Evolutionary conservation across 2,329 filamentous ascomycete species (phyloP).

Genomic region (Pyricularia grisea): DNA sequence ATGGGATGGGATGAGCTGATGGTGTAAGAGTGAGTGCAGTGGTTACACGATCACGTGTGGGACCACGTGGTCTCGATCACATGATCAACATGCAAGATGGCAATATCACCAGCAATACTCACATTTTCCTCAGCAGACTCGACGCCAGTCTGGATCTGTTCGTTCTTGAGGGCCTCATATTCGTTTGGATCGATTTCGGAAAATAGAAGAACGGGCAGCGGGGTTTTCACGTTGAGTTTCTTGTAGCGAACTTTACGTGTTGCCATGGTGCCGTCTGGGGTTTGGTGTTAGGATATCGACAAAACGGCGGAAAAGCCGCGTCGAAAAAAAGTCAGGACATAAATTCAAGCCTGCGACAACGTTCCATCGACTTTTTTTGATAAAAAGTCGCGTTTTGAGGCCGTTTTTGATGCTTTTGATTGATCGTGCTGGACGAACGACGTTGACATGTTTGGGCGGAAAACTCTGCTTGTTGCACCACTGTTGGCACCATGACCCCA

Average conservation of each 20-base stretch:
- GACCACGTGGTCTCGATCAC: constrained; percentile 36
- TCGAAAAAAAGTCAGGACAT: constrained; percentile 56
- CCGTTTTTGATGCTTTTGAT: constrained; percentile 45
- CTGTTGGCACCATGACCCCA: constrained; percentile 2
- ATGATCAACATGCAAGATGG: constrained; percentile 9
- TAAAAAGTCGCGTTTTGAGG: constrained; percentile 39
- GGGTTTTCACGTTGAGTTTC: constrained; percentile 88
- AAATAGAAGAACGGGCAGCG: constrained; percentile 79
- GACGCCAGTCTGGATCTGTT: constrained; percentile 91
- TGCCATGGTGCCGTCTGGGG: constrained; percentile 41
- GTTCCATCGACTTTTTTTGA: constrained; percentile 42
- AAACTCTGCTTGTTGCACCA: constrained; percentile 36
- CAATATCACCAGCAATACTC: constrained; percentile 35
- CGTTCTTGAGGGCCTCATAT: constrained; percentile 77
- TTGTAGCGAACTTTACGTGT: constrained; percentile 69
- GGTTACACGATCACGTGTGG: constrained; percentile 29
- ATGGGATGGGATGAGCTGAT: constrained; percentile 5
- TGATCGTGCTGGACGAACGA: constrained; percentile 39
- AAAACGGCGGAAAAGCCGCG: constrained; percentile 47
- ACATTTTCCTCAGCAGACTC: constrained; percentile 97
- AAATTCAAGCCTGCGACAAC: constrained; percentile 46
- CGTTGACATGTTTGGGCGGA: constrained; percentile 47
- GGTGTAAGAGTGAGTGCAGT: constrained; percentile 5
- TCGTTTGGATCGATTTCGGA: constrained; percentile 78
- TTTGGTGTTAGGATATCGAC: constrained; percentile 21